A percentile compares a stretch with the other conserved stretches of the same genome.
Conservation (phyloP, 495 filamentous ascomycete species). For the Chaetomidium leptoderma region DNA sequence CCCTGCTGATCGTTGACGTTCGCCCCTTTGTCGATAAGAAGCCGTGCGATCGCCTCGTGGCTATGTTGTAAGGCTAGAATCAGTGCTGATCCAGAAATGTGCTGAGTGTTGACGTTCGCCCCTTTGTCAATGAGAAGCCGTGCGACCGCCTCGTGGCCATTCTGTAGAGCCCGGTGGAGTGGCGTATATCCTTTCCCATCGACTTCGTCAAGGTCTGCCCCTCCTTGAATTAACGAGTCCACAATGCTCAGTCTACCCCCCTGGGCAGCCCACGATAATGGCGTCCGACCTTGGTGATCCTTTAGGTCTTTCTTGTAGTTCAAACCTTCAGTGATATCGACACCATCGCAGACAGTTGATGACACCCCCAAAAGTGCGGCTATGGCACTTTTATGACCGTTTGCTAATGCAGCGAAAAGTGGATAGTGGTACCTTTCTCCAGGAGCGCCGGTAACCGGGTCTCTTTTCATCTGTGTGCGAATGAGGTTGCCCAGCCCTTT, state of each 20-base stretch:
- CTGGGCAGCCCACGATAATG: conserved; percentile 13
- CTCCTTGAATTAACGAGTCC: conserved; percentile 5
- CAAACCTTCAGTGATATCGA: conserved; percentile 9
- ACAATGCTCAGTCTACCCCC: background rate
- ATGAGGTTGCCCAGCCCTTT: conserved; percentile 16
- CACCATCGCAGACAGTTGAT: conserved; percentile 7
- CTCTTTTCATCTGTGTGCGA: conserved; percentile 13
- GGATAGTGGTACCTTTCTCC: conserved; percentile 3
- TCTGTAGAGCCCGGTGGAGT: background rate
- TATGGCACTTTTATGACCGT: conserved; percentile 9
- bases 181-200: conserved; percentile 3
- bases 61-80: background rate
- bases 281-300: background rate
- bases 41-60: background rate
- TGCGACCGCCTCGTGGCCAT: conserved; percentile 4
- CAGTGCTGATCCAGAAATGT: background rate
- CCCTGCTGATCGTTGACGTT: too few species aligned
- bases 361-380: conserved; percentile 11
- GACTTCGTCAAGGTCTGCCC: conserved; percentile 4
- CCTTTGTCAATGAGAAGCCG: conserved; percentile 12
- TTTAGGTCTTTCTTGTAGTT: conserved; percentile 2
- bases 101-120: conserved; percentile 10
- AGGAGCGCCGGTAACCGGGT: background rate
- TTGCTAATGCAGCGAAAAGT: conserved; percentile 7
- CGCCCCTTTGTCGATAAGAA: conserved; percentile 1